Evolutionary conservation across 2,329 filamentous ascomycete genomes (phyloP), one percentile per base, ranked within the genome.

Genomic region (Cercospora brassicicola): DNA sequence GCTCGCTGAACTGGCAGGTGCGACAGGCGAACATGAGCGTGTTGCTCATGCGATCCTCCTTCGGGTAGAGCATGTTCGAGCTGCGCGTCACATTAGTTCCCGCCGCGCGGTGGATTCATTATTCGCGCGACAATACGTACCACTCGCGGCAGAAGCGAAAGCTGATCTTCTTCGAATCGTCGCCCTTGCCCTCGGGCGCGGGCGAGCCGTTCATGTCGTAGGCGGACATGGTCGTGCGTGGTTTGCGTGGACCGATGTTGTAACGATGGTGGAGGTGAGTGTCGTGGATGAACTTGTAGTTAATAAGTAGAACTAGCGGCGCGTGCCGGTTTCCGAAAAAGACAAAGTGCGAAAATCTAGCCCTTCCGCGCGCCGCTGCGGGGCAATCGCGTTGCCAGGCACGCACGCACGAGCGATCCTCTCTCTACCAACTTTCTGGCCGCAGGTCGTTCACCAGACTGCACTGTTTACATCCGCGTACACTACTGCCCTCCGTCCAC

Each of bases 111-210:
- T 10, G 20, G 8, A 57, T n/a, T 56, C n/a, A 26, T 39, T 23
- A 23, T 59, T 20, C 53, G 36, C 3, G 39, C 45, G 26, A 53
- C 20, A 64, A 53, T 30, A 59, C 66, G 55, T 59, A 90, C 90
- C 95, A 99, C 86, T 99, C 95, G 75, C 93, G 93, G 85, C 95
- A 99, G 86, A 99, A 99, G 77, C 92, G 91, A 82, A 98, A 99
- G 59, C 92, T 93, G 81, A 98, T 94, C 81, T 96, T 93, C 82
- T 94, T 82, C 55, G 78, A 77, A 56, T 78, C 89, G 72, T 76
- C 75, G 15, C 75, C 74, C 48, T 75, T 67, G 59, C 71, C 60
- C 26, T 69, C 72, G 9, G 72, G 72, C 59, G 75, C 77, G 59
- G 81, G 78, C 26, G 79, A 80, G 65, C 74, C 76, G 11, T 76